A percentile compares a stretch with the other conserved stretches of the same genome.
Conservation (phyloP, 164 flowering plant species). For the Santalum album region DNA sequence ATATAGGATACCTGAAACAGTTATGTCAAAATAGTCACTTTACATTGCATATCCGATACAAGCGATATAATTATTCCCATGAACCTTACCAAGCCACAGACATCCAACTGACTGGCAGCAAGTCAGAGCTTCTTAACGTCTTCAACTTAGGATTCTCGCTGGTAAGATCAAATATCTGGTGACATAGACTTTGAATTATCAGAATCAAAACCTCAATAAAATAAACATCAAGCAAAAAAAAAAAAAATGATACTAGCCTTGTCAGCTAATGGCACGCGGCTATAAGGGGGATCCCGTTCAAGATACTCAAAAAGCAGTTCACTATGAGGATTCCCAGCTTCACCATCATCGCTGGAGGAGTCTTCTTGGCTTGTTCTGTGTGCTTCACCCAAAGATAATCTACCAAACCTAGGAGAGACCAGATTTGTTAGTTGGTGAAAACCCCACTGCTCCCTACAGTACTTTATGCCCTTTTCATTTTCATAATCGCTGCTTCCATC, state of each 20-base stretch:
- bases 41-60: too few relatives aligned
- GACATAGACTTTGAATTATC: neutral
- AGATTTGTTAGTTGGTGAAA: conserved; percentile 17
- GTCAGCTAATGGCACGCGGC: conserved; percentile 64
- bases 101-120: conserved; percentile 67
- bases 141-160: conserved; percentile 47
- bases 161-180: conserved; percentile 63
- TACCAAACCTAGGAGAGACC: conserved; percentile 28
- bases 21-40: neutral
- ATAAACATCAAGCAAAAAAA: neutral
- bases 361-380: conserved; percentile 35
- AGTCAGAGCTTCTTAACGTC: conserved; percentile 76
- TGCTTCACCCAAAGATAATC: conserved; percentile 40
- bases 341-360: conserved; percentile 64
- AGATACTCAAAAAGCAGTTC: conserved; percentile 45
- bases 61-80: too few relatives aligned
- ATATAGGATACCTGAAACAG: conserved; percentile 81
- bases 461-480: conserved; percentile 29
- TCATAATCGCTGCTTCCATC: conserved; percentile 76
- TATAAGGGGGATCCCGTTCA: conserved; percentile 37
- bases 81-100: conserved; percentile 79
- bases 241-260: conserved; percentile 35
- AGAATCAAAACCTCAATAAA: neutral
- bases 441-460: conserved; percentile 20
- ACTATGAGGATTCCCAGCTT: conserved; percentile 18